Evolutionary conservation across 805 yeast genomes (phyloP).

Genomic region (Kodamaea neixiangensis): DNA sequence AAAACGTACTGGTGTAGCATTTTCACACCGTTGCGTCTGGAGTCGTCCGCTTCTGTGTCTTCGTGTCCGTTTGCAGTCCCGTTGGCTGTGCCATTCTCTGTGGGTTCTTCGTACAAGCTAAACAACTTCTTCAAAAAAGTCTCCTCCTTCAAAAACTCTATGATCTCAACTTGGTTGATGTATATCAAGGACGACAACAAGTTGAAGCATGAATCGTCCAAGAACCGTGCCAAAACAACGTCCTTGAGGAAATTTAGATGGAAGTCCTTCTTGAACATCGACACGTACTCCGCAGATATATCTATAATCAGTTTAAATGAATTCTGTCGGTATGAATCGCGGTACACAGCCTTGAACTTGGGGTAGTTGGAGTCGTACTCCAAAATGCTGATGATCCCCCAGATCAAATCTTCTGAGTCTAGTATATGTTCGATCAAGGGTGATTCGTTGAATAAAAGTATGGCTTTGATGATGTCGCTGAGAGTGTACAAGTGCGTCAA

Average conservation of each 20-base stretch:
- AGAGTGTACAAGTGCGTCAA: constrained; percentile 62
- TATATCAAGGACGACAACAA: constrained; percentile 68
- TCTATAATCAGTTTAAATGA: constrained; percentile 63
- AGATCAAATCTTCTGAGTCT: constrained; percentile 30
- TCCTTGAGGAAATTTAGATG: constrained; percentile 81
- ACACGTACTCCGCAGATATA: constrained; percentile 50
- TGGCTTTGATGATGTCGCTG: constrained; percentile 71
- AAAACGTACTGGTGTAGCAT: constrained; percentile 78
- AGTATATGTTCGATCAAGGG: constrained; percentile 35
- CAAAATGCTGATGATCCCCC: constrained; percentile 71
- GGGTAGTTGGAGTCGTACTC: constrained; percentile 92
- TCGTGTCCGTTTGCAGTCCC: constrained; percentile 1
- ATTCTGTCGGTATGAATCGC: constrained; percentile 61
- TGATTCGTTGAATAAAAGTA: constrained; percentile 69
- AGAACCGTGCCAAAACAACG: constrained; percentile 75
- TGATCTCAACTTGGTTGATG: constrained; percentile 65
- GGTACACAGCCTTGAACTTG: constrained; percentile 72
- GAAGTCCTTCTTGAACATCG: constrained; percentile 70
- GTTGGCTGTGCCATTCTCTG: constrained; percentile 6
- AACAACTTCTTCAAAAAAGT: constrained; percentile 59
- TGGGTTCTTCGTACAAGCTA: constrained; percentile 47
- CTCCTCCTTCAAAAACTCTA: constrained; percentile 56
- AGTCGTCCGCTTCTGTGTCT: background rate
- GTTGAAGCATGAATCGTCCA: constrained; percentile 79
- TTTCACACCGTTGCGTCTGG: constrained; percentile 64